Evolutionary conservation across 192 early-diverging fungal genomes (phyloP).

Genomic region (Funneliformis mosseae): DNA sequence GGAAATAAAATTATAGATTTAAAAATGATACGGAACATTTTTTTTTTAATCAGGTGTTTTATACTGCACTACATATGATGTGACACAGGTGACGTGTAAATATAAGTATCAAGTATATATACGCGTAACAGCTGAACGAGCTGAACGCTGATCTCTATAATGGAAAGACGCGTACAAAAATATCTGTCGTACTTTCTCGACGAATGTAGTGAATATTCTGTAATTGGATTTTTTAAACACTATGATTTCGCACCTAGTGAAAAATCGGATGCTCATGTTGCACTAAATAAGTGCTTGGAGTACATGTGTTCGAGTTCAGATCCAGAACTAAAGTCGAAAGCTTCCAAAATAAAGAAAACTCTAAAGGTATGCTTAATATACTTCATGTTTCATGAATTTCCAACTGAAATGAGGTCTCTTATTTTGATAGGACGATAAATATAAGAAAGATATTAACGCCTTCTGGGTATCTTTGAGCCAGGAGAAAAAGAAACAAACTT

Average conservation of each 20-base stretch:
- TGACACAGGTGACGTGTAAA: no score
- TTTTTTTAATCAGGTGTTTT: no score
- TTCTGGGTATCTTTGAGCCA: not conserved
- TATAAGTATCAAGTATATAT: no score
- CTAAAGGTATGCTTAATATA: not conserved
- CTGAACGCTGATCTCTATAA: no score
- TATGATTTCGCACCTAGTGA: not conserved
- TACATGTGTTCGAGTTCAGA: not conserved
- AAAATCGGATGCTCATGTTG: not conserved
- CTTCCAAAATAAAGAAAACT: not conserved
- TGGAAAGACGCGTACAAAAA: no score
- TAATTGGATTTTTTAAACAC: not conserved
- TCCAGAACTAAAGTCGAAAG: not conserved
- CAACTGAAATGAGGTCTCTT: not conserved
- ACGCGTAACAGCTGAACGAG: no score
- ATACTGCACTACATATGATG: no score
- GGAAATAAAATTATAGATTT: no score
- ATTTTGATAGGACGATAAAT: not conserved
- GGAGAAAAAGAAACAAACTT: not conserved
- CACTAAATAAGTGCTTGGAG: not conserved
- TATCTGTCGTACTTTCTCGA: no score
- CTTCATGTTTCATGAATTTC: not conserved
- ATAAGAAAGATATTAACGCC: not conserved
- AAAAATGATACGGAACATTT: no score
- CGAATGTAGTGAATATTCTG: not conserved